Evolutionary conservation across 371 early-diverging fungal genomes (phyloP), one percentile per base, ranked within the genome.

Genomic region (Mucor circinelloides): DNA sequence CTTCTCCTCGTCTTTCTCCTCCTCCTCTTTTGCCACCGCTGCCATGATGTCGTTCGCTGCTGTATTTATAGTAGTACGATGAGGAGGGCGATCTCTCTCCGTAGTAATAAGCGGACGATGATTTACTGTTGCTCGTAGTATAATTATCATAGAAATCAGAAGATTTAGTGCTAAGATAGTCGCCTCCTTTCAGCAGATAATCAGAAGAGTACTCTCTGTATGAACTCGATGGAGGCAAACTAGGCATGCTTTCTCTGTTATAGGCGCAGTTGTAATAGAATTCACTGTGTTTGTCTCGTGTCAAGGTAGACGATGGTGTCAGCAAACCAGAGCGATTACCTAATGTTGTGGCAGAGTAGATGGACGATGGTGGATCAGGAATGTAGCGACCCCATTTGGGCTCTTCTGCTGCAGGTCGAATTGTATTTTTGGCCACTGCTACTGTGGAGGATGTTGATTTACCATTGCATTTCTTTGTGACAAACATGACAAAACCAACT

Each of bases 351-450:
- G 59, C 40, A 15, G 68, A 68, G 36, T 68, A 68, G 6, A 63
- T 52, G 5, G 68, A 48, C 4, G 63, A 52, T 0, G 67, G 71
- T 17, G 50, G 58, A 52, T 70, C 67, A 52, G 71, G 71, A 31
- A 70, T 66, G 52, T 70, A 70, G 30, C 63, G 46, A 19, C 71
- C 71, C 71, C 71, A 70, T 13, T 42, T 59, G 3, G 54, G 63
- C 25, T 70, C 71, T 44, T 62, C 5, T 9, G 27, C 23, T 21
- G 42, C 59, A 48, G 48, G 66, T 40, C 17, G 60, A 38, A 21
- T 40, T 28, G 7, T 10, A 25, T 59, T 28, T 57, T 28, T 34
- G 28, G 58, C 27, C 2, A n/a, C 57, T 63, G 30, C 40, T 40
- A 9, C 25, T 27, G 3, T 52, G 9, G 52, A 52, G 9, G 52